Conservation (phyloP, 1,139 yeast species). For the Lizanozyma gosingica region DNA sequence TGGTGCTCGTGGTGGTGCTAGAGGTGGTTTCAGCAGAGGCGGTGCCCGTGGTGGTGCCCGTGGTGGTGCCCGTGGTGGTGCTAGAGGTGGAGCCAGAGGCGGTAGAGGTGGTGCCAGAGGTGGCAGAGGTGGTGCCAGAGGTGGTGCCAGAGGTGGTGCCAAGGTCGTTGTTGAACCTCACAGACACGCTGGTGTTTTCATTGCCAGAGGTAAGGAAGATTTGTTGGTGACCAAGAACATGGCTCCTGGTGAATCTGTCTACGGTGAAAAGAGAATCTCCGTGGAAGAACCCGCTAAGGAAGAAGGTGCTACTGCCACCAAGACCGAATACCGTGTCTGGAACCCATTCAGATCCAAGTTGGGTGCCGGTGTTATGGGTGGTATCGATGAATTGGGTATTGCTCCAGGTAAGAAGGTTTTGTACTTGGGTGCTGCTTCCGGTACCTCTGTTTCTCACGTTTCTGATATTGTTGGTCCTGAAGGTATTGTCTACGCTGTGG, state of each 20-base stretch:
- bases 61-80: constrained; percentile 39
- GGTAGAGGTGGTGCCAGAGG: constrained; percentile 52
- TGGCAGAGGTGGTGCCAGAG: constrained; percentile 66
- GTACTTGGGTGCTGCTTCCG: constrained; percentile 98
- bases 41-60: constrained; percentile 25
- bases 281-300: constrained; percentile 87
- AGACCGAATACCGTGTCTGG: constrained; percentile 99
- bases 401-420: constrained; percentile 97
- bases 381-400: constrained; percentile 94
- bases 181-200: constrained; percentile 95
- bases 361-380: constrained; percentile 99
- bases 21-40: constrained; percentile 16
- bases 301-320: constrained; percentile 85
- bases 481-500: constrained; percentile 97
- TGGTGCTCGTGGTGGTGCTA: constrained; percentile 24
- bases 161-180: constrained; percentile 97
- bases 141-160: constrained; percentile 80
- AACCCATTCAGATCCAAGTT: constrained; percentile 98
- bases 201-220: constrained; percentile 99
- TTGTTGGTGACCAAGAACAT: constrained; percentile 90
- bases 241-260: constrained; percentile 97
- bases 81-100: constrained; percentile 32
- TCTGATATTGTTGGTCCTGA: constrained; percentile 98
- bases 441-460: constrained; percentile 98
- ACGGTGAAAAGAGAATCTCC: constrained; percentile 94